phyloP scores from a whole-genome alignment of 768 basidiomycete species.

The Epithele typhae region DNA sequence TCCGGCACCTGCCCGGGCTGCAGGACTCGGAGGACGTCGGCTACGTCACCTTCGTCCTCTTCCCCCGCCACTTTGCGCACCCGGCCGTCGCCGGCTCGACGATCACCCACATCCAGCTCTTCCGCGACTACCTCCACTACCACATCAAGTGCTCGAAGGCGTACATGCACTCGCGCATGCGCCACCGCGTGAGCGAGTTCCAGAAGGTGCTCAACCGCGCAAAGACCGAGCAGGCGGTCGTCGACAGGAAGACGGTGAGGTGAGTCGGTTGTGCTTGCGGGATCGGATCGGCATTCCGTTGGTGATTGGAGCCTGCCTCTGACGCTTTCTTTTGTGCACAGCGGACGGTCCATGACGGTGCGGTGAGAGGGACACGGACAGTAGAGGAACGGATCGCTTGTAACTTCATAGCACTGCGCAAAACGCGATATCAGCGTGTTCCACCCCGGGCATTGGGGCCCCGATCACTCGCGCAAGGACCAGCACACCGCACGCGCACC shows the following conservation, averaged over 20 bases:
- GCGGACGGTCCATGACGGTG: constrained; percentile 15
- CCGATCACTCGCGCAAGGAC: no score
- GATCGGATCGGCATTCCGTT: no score
- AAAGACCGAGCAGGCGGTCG: constrained; percentile 82
- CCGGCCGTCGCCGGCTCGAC: constrained; percentile 63
- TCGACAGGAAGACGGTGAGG: constrained; percentile 90
- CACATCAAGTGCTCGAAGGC: constrained; percentile 99
- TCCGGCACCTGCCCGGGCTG: constrained; percentile 80
- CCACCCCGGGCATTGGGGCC: no score
- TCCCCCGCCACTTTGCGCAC: constrained; percentile 90
- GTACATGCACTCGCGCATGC: constrained; percentile 98
- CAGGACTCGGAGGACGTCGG: constrained; percentile 84
- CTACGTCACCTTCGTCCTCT: constrained; percentile 97
- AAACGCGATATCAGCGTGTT: no score
- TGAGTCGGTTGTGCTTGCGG: constrained; percentile 41
- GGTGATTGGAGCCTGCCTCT: not conserved
- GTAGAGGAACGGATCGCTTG: constrained; percentile 2
- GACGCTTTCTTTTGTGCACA: not conserved
- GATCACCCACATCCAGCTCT: constrained; percentile 93
- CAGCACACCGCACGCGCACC: no score
- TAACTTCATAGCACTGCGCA: constrained; percentile 14
- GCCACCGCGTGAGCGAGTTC: constrained; percentile 91
- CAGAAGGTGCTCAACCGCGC: constrained; percentile 94
- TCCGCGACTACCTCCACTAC: constrained; percentile 99
- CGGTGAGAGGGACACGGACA: constrained; percentile 5